Base-by-base conservation (phyloP, 2,329 filamentous ascomycete species). In the Fusarium goolgardi region DNA sequence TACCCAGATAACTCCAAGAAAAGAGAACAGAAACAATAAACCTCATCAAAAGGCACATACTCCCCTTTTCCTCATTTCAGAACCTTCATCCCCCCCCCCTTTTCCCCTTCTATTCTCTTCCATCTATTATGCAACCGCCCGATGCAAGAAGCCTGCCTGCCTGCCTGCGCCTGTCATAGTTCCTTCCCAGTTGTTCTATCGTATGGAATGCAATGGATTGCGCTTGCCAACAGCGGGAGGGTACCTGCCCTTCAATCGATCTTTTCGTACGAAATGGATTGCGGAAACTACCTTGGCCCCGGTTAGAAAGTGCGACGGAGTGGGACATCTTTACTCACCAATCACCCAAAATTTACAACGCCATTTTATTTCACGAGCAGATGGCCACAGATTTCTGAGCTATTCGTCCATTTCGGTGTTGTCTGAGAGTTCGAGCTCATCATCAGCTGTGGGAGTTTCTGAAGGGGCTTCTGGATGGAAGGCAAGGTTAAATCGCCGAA, bases 71-170 rank as follows among this genome's bases (percentile, higher is more conserved):
- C 34, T 47, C 32, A 10, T 31, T 41, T 39, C 15, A 40, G 25
- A 49, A 8, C 21, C 7, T 35, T 35, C 25, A n/a, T 29, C 6
- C 13, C 27, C 18, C 27, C 18, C n/a, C 21, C 18, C 16, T 51
- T 29, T n/a, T 16, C 18, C 25, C 8, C 43, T 39, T 55, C 53
- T 52, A 39, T 65, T 69, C 13, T 47, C 21, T 39, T 39, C 18
- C 51, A 46, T 55, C 6, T 49, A 59, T 41, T 20, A 54, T 44
- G 37, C 47, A 41, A 25, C 52, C 47, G 7, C 20, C 44, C 23
- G 20, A 63, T 56, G 31, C 39, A 67, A 37, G 35, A 46, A 37
- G 27, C 50, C 51, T 47, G 32, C 43, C 52, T 47, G 32, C 43
- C 52, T 45, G 31, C 35, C 31, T 54, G 37, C 32, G 32, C 23